Evolutionary conservation across 345 rosid genomes (phyloP), one percentile per base, ranked within the genome.

Genomic region (Linum tenue): DNA sequence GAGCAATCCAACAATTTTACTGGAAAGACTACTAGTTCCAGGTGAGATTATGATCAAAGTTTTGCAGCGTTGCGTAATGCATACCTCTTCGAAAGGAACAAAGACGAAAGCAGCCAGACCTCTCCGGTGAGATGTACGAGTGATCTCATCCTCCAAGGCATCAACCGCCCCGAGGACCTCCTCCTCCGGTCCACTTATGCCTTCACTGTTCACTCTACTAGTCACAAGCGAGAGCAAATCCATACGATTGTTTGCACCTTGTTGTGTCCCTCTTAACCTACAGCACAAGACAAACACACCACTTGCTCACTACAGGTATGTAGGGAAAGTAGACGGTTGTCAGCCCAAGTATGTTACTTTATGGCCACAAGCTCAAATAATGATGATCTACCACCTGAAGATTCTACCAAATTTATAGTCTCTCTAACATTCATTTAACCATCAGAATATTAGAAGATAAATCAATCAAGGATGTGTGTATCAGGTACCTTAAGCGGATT

Each of bases 31-130:
- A 39, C 62, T 22, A 4, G 10, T 22, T 22, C 31, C 31, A 22
- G 31, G 31, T 22, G 31, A 22, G 31, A 22, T 22, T 22, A 22
- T 22, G 31, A 22, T 22, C 31, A 7, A 14, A 59, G 14, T 37
- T 5, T 11, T 59, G 37, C 37, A 37, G 62, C 7, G 39, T n/a
- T 3, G 62, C 37, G 62, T 36, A 5, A 59, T 51, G 60, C 62
- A 53, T 81, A 76, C 98, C 98, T 90, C 94, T 71, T 88, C 92
- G 76, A 90, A 92, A 59, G 98, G 95, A 69, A 92, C 91, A 71
- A 92, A 92, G 61, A 87, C 86, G 17, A 88, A 92, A 5, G 98
- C 90, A 37, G 90, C 82, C 69, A 90, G 75, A 9, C 97, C 98
- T 80, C 98, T 86, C 71, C 65, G 86, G 76, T 92, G 97, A 3